These are phyloP conservation scores for Lentinula guzmanii DNA, from an alignment of 768 basidiomycete species.

Conservation along the genomic window DNA sequence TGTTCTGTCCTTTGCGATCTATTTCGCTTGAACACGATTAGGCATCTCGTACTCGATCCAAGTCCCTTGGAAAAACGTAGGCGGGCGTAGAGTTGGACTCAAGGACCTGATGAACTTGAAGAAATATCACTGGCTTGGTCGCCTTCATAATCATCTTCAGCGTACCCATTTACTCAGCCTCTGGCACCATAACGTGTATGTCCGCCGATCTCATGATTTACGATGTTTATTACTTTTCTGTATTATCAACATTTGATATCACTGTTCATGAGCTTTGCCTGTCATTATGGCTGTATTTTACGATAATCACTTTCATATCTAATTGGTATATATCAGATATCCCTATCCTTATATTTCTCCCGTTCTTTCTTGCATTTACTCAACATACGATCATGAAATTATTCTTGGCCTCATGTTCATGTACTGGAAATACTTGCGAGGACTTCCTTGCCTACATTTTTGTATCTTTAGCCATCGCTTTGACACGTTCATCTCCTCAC, in stretches of 20 bases:
- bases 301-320: neutral
- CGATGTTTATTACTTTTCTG: neutral
- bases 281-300: neutral
- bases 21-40: too few relatives aligned
- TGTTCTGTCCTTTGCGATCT: neutral
- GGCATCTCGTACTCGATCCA: neutral
- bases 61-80: neutral
- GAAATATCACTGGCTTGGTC: conserved; percentile 3
- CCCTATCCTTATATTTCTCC: neutral
- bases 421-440: neutral
- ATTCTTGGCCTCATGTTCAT: neutral
- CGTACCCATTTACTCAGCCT: neutral
- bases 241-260: neutral
- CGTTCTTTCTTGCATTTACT: neutral
- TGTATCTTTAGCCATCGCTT: too few relatives aligned
- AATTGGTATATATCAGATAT: neutral
- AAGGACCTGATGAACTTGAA: neutral
- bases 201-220: neutral
- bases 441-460: too few relatives aligned
- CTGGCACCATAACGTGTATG: neutral
- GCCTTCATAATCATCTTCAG: neutral
- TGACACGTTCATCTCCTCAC: neutral
- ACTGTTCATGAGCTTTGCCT: neutral
- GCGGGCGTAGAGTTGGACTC: neutral
- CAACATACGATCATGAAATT: neutral